Evolutionary conservation across 208 protist genomes (phyloP), one percentile per base, ranked within the genome.

Genomic region (Endotrypanum monterogeii): DNA sequence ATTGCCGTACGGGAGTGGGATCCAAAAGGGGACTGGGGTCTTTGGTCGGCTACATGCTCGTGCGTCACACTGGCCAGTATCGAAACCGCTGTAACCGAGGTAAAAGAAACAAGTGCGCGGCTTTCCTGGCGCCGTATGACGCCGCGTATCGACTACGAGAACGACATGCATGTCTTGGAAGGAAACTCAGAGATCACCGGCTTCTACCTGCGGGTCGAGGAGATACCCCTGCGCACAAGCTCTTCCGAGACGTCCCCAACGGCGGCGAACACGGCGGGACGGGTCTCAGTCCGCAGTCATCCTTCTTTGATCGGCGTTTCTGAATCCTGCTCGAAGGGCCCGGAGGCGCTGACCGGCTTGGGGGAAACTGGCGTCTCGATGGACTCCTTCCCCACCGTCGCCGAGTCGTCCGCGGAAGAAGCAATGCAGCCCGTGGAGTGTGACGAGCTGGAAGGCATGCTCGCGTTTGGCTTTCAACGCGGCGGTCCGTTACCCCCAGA

Each of bases 1-100:
- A 87, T 98, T 67, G 83, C 87, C 5, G 89, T 98, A 32, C 85
- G 94, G n/a, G 94, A 97, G 82, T 96, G 89, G 89, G 93, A 97
- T 73, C 74, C 86, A 30, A 90, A 95, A 69, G 91, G 91, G 6
- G 91, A 94, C 57, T 98, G 94, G 93, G 94, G 94, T 7, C 76
- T 96, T 25, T 98, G 94, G 94, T 93, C 89, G 69, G 76, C 85
- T 25, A 74, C 90, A 14, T 89, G 88, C 52, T 91, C 83, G 44
- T 98, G 94, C 61, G 84, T 89, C 44, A 98, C 94, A 20, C 75
- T 97, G 55, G 87, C 94, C 48, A 87, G 83, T 46, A 94, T 96
- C 76, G 72, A 63, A 63, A 76, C 86, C 62, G 67, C 68, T 3
- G 78, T 92, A 28, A 76, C 87, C 23, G 86, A 95, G 32, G 85